A percentile compares a stretch with the other conserved stretches of the same genome.
phyloP scores from a whole-genome alignment of 176 grass and related monocot species.

The Bothriochloa decipiens region DNA sequence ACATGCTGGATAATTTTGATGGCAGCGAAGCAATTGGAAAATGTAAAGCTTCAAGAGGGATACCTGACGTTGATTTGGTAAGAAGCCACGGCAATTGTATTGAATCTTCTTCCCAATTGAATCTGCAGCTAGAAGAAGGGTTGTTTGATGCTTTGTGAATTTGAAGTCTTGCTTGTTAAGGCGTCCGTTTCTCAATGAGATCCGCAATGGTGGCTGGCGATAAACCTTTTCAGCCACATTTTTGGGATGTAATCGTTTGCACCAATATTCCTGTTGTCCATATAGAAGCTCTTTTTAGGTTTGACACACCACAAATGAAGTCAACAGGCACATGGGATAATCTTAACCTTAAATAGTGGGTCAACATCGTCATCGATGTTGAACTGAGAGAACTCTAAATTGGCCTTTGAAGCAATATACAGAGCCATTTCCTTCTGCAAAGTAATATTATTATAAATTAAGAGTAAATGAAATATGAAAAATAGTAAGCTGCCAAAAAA shows the following conservation, averaged over 20 bases:
- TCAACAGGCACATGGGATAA: constrained; percentile 15
- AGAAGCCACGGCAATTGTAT: constrained; percentile 80
- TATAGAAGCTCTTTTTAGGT: constrained; percentile 21
- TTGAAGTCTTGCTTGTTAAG: constrained; percentile 93
- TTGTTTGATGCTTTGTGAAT: constrained; percentile 85
- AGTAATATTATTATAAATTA: constrained; percentile 33
- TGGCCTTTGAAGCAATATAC: constrained; percentile 96
- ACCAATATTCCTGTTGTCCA: constrained; percentile 90
- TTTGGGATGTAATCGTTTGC: constrained; percentile 95
- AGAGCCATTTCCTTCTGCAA: constrained; percentile 97
- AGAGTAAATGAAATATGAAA: constrained; percentile 5
- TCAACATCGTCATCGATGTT: constrained; percentile 97
- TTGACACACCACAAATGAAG: constrained; percentile 20
- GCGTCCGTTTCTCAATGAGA: constrained; percentile 78
- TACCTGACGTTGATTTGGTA: constrained; percentile 92
- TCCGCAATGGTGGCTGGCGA: constrained; percentile 77
- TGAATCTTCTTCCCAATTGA: constrained; percentile 85
- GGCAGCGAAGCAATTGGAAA: constrained; percentile 26
- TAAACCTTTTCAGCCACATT: constrained; percentile 95
- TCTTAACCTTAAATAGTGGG: constrained; percentile 90
- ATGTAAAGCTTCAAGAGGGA: constrained; percentile 19
- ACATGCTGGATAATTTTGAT: constrained; percentile 14
- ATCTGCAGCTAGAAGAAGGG: constrained; percentile 79
- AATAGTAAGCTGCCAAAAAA: constrained; percentile 18
- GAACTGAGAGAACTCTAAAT: constrained; percentile 97